Evolutionary conservation across 768 basidiomycete species (phyloP).

Genomic region (Gloeopeniophorella convolvens): DNA sequence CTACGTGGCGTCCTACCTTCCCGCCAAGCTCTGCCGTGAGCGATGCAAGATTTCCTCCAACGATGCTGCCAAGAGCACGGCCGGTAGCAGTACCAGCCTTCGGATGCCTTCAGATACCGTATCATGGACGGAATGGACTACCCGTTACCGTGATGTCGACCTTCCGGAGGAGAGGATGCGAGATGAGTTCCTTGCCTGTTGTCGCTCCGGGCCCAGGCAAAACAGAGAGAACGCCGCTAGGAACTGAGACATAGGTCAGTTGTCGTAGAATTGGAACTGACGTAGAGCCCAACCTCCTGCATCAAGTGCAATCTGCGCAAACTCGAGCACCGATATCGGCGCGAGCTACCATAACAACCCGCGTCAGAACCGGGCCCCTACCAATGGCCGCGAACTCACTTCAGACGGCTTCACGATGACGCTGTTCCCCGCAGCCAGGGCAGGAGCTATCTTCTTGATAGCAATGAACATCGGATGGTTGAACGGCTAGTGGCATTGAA

Average conservation of each 20-base stretch:
- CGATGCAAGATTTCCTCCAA: slow-evolving; percentile 64
- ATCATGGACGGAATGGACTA: background rate
- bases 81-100: slow-evolving; percentile 79
- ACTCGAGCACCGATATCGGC: slow-evolving; percentile 74
- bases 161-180: slow-evolving; percentile 63
- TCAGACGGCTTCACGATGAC: slow-evolving; percentile 82
- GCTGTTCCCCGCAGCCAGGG: slow-evolving; percentile 78
- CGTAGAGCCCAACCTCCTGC: slow-evolving; percentile 51
- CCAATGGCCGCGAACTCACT: slow-evolving; percentile 29
- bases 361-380: background rate
- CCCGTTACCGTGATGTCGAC: slow-evolving; percentile 73
- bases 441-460: slow-evolving; percentile 82
- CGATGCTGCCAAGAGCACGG: slow-evolving; percentile 62
- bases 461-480: slow-evolving; percentile 89
- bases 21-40: slow-evolving; percentile 86
- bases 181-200: slow-evolving; percentile 59
- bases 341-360: slow-evolving; percentile 43
- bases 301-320: slow-evolving; percentile 53
- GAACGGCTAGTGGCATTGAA: slow-evolving; percentile 58
- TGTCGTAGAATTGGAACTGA: background rate
- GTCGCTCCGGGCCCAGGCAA: slow-evolving; percentile 64
- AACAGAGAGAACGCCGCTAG: slow-evolving; percentile 63
- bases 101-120: background rate
- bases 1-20: slow-evolving; percentile 41
- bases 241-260: slow-evolving; percentile 44